A percentile compares a stretch with the other conserved stretches of the same genome.
Conservation (phyloP, 352 stramenopile genomes). For the Globisporangium acanthophoron region DNA sequence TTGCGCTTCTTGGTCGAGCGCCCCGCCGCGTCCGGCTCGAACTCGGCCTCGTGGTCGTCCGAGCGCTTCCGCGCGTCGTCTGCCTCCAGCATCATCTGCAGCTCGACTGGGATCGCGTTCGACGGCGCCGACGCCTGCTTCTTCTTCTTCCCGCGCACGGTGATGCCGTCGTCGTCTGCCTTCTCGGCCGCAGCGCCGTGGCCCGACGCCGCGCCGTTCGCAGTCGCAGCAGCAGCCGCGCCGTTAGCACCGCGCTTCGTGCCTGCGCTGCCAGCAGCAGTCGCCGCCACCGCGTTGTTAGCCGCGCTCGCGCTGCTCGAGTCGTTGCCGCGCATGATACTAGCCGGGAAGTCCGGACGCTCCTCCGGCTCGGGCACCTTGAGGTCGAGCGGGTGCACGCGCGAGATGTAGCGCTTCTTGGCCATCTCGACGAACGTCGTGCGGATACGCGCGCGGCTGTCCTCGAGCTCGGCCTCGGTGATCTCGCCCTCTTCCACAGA, state of each 20-base stretch:
- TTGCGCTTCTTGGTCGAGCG: conserved; percentile 60
- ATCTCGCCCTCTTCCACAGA: conserved; percentile 41
- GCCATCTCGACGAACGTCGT: conserved; percentile 84
- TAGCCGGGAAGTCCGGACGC: conserved; percentile 49
- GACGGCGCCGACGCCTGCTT: conserved; percentile 23
- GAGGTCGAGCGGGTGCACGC: conserved; percentile 80
- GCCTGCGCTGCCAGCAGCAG: background rate
- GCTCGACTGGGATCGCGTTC: conserved; percentile 66
- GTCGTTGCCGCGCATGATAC: conserved; percentile 55
- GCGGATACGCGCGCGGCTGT: conserved; percentile 50
- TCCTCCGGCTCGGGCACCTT: conserved; percentile 58
- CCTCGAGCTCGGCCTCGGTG: conserved; percentile 64
- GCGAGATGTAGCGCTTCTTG: conserved; percentile 85
- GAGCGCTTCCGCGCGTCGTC: conserved; percentile 47
- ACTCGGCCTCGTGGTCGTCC: conserved; percentile 59
- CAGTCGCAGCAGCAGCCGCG: background rate
- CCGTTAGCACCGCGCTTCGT: conserved; percentile 6
- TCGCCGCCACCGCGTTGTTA: conserved; percentile 1
- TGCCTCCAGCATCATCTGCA: conserved; percentile 84
- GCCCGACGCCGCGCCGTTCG: conserved; percentile 3
- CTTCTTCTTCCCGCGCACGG: conserved; percentile 70
- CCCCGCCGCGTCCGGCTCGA: conserved; percentile 29
- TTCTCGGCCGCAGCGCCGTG: conserved; percentile 11
- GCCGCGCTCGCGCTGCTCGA: conserved; percentile 12
- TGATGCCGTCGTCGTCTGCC: conserved; percentile 56